These are phyloP conservation scores for Dothideomycetes sp. DNA, from an alignment of 2,329 filamentous ascomycete genomes.

Conservation along the genomic window DNA sequence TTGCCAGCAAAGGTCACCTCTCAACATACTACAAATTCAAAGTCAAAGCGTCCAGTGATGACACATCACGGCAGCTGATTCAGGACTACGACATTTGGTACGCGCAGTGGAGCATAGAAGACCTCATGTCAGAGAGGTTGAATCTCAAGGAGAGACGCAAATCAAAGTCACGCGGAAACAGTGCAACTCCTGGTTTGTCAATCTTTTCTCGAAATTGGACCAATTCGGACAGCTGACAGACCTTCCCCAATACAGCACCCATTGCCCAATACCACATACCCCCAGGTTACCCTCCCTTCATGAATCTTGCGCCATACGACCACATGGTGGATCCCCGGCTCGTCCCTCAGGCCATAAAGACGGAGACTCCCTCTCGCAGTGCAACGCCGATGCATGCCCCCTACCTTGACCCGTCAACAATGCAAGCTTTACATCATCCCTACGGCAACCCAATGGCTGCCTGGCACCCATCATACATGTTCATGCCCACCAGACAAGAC, in stretches of 20 bases:
- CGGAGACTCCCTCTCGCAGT: not conserved
- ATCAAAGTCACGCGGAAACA: not conserved
- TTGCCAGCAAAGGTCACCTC: constrained; percentile 86
- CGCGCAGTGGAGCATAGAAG: constrained; percentile 55
- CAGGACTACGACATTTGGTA: constrained; percentile 73
- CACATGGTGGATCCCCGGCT: not conserved
- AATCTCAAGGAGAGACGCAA: constrained; percentile 50
- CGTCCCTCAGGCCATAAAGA: constrained; percentile 1
- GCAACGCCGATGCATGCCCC: constrained; percentile 11
- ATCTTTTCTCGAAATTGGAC: not conserved
- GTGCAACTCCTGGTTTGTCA: not conserved
- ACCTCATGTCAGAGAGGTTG: constrained; percentile 67
- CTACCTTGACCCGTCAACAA: constrained; percentile 13
- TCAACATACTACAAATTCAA: constrained; percentile 73
- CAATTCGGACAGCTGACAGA: not conserved
- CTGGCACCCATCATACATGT: constrained; percentile 1
- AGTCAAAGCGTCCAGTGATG: constrained; percentile 52
- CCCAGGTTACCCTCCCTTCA: not conserved
- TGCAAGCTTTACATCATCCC: not conserved
- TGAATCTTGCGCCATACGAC: not conserved
- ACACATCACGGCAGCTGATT: constrained; percentile 48
- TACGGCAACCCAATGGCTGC: constrained; percentile 1
- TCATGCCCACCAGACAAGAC: constrained; percentile 8
- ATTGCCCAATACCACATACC: not conserved
- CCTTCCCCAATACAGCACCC: not conserved